These are phyloP conservation scores for Penicillium italicum DNA, from an alignment of 2,329 filamentous ascomycete genomes.

Conservation along the genomic window DNA sequence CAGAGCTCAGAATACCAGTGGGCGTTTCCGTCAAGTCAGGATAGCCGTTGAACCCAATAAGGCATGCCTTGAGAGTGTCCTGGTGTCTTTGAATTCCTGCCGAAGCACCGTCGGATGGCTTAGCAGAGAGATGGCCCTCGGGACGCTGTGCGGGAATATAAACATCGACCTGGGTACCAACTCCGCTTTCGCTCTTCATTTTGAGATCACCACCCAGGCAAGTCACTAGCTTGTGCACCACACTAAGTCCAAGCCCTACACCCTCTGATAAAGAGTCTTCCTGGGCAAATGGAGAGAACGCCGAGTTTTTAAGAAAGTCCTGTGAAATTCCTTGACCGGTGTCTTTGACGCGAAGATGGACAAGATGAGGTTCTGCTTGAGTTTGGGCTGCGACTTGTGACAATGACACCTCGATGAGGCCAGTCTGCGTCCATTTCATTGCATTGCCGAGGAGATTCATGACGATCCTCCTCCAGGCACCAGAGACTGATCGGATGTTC, in stretches of 20 bases:
- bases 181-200: constrained; percentile 44
- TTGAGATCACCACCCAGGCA: constrained; percentile 56
- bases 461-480: constrained; percentile 34
- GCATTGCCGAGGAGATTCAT: constrained; percentile 40
- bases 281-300: constrained; percentile 62
- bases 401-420: constrained; percentile 33
- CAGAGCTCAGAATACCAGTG: constrained; percentile 21
- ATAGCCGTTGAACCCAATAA: constrained; percentile 29
- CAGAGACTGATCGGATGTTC: constrained; percentile 29
- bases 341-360: constrained; percentile 52
- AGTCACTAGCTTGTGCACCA: constrained; percentile 57
- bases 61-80: constrained; percentile 18
- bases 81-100: background rate
- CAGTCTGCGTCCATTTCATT: constrained; percentile 36
- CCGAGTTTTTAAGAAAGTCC: constrained; percentile 55
- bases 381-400: constrained; percentile 11
- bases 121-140: background rate
- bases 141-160: constrained; percentile 24
- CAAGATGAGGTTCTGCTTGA: constrained; percentile 13
- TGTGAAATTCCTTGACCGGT: constrained; percentile 61
- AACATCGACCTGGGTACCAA: constrained; percentile 31
- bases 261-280: constrained; percentile 58
- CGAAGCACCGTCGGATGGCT: background rate
- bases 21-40: constrained; percentile 21
- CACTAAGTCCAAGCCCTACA: constrained; percentile 61